Evolutionary conservation across 768 basidiomycete genomes (phyloP).

Genomic region (Boletus insuetus): DNA sequence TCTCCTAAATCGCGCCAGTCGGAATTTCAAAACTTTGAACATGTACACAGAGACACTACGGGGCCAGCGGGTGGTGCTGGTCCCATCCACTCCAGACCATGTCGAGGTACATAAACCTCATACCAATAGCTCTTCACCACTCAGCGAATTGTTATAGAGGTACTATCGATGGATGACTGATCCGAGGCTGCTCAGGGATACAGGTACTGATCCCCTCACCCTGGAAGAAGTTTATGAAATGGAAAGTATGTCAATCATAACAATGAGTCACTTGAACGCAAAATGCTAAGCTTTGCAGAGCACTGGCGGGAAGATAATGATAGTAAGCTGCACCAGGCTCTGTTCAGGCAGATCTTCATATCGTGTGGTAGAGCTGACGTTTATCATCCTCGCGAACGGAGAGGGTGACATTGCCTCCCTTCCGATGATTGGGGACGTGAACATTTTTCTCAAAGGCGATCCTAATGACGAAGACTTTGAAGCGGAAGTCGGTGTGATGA

Average conservation of each 20-base stretch:
- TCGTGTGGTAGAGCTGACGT: slow-evolving; percentile 65
- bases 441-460: slow-evolving; percentile 74
- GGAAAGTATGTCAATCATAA: slow-evolving; percentile 60
- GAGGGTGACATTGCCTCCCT: slow-evolving; percentile 32
- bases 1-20: slow-evolving; percentile 10
- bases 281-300: slow-evolving; percentile 38
- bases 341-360: neutral
- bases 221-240: slow-evolving; percentile 84
- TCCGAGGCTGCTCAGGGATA: slow-evolving; percentile 67
- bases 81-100: slow-evolving; percentile 71
- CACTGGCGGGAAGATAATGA: slow-evolving; percentile 88
- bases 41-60: slow-evolving; percentile 42
- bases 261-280: neutral
- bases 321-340: slow-evolving; percentile 40
- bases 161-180: slow-evolving; percentile 91
- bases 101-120: slow-evolving; percentile 27
- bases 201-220: slow-evolving; percentile 81
- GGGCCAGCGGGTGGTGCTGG: slow-evolving; percentile 66
- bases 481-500: slow-evolving; percentile 90
- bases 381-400: slow-evolving; percentile 69
- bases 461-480: slow-evolving; percentile 48
- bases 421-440: slow-evolving; percentile 90
- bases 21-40: neutral
- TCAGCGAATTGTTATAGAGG: slow-evolving; percentile 40
- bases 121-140: neutral